Base-by-base conservation (phyloP, 106 monocot species). In the Acorus gramineus region DNA sequence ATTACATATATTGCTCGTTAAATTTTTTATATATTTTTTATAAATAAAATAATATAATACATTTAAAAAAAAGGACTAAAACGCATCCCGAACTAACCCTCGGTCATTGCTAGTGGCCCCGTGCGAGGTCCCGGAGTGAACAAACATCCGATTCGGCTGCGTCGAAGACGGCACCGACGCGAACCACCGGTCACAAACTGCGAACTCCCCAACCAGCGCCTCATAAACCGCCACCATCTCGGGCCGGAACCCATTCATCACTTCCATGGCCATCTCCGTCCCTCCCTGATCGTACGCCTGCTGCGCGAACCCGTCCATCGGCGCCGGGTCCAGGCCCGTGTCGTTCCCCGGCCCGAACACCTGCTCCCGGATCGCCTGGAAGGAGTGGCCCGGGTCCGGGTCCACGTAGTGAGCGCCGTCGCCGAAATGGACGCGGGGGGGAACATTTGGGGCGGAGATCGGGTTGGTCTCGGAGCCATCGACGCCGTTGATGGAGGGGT, bases 291-390 rank as follows among this genome's bases (percentile, higher is more conserved):
- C 44, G 61, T 28, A 28, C 52, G 81, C 82, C 71, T 86, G 53
- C 73, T 86, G 85, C 11, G 44, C 85, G 69, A 86, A 86, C 42
- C 85, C 85, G 67, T 62, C 14, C 80, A 81, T 81, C 11, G 63
- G 14, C 42, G 80, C 66, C 11, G 83, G 63, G 28, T 28, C 10
- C 14, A n/a, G 5, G 66, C 68, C 64, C 68, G 67, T 1, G 71
- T 59, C 28, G 50, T 8, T 3, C 46, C 42, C 13, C 47, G 62
- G 52, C 7, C 76, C 81, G 59, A 72, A 81, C 49, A 81, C 73
- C 65, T 76, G 81, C n/a, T 76, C 64, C 2, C 63, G 13, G 53
- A 76, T 69, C 7, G 71, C 76, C 68, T 65, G 53, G 59, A 72
- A 72, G 10, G 72, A 72, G 63, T 81, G 81, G 43, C 76, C 81